Evolutionary conservation across 2,329 filamentous ascomycete genomes (phyloP).

Genomic region (Colletotrichum tropicicola): DNA sequence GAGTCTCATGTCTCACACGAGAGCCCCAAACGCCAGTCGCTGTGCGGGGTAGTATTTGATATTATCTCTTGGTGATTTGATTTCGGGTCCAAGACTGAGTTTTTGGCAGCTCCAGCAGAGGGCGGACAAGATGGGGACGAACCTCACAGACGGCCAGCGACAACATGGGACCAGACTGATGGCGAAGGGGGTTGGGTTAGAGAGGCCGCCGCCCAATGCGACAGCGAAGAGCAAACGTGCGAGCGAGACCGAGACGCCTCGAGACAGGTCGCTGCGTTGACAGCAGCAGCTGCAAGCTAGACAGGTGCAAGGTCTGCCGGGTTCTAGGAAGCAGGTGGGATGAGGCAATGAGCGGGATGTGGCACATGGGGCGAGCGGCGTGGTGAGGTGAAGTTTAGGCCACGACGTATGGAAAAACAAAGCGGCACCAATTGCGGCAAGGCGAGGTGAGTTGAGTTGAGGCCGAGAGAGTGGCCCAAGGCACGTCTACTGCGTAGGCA

Average conservation of each 20-base stretch:
- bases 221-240: too few relatives aligned
- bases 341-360: neutral
- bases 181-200: too few relatives aligned
- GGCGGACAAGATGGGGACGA: slow-evolving; percentile 16
- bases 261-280: neutral
- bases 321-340: neutral
- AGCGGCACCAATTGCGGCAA: neutral
- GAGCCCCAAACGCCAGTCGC: slow-evolving; percentile 22
- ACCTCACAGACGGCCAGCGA: too few relatives aligned
- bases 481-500: too few relatives aligned
- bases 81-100: neutral
- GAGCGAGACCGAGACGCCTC: too few relatives aligned
- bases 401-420: too few relatives aligned
- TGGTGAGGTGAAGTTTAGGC: neutral
- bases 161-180: too few relatives aligned
- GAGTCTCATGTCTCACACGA: slow-evolving; percentile 29
- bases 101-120: slow-evolving; percentile 1
- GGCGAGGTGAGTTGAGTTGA: neutral
- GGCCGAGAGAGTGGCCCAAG: neutral
- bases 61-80: neutral
- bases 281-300: neutral
- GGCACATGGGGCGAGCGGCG: neutral
- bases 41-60: slow-evolving; percentile 26
- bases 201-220: too few relatives aligned
- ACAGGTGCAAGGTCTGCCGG: neutral